Conservation (phyloP, 352 stramenopile genomes). For the Phytophthora brassicae region DNA sequence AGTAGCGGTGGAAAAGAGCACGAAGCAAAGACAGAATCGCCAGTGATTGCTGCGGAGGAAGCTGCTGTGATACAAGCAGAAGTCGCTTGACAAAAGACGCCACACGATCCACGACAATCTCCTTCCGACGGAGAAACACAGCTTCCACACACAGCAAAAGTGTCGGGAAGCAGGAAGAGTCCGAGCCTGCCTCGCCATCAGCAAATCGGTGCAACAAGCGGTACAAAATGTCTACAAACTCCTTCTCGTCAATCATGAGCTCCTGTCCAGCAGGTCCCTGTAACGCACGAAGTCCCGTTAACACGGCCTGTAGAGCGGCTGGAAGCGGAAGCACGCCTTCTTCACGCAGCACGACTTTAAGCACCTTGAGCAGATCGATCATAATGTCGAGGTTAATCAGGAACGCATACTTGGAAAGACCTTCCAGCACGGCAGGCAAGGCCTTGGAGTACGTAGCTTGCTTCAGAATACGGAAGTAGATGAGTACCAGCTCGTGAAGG, state of each 20-base stretch:
- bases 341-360: constrained; percentile 91
- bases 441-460: constrained; percentile 86
- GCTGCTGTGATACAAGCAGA: constrained; percentile 86
- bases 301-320: constrained; percentile 80
- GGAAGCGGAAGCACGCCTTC: constrained; percentile 70
- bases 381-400: constrained; percentile 99
- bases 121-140: constrained; percentile 93
- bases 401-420: constrained; percentile 95
- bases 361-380: constrained; percentile 94
- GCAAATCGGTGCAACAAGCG: constrained; percentile 78
- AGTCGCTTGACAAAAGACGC: constrained; percentile 96
- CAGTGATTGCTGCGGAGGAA: constrained; percentile 78
- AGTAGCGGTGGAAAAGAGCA: constrained; percentile 91
- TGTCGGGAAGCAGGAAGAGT: constrained; percentile 60
- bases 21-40: constrained; percentile 89
- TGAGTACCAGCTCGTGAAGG: constrained; percentile 93
- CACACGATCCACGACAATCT: constrained; percentile 93
- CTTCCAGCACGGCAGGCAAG: constrained; percentile 91
- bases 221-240: constrained; percentile 96
- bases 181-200: constrained; percentile 50
- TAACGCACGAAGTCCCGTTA: constrained; percentile 93
- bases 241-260: constrained; percentile 96
- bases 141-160: constrained; percentile 91
- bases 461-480: constrained; percentile 97
- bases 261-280: constrained; percentile 92